phyloP scores from a whole-genome alignment of 1,284 basidiomycete genomes.

The Salmacisia buchloeana region DNA sequence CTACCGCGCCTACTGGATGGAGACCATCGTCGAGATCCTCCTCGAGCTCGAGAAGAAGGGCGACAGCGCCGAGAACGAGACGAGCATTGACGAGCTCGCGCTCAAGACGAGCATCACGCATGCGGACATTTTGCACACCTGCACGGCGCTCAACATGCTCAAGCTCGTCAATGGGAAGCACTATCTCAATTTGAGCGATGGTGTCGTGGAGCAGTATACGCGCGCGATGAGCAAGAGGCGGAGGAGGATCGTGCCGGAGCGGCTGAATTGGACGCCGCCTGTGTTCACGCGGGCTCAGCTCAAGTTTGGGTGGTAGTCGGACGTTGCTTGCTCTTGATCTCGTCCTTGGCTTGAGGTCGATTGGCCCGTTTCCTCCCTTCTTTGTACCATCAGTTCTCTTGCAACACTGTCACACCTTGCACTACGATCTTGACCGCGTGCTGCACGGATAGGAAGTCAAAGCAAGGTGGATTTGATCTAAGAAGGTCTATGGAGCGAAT shows the following conservation, averaged over 20 bases:
- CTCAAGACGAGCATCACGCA: conserved; percentile 95
- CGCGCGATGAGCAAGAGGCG: conserved; percentile 74
- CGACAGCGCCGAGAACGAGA: conserved; percentile 56
- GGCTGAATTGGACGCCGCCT: conserved; percentile 79
- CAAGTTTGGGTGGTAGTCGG: conserved; percentile 47
- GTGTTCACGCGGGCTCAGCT: conserved; percentile 48
- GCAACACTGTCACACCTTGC: too few relatives aligned
- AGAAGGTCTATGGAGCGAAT: too few relatives aligned
- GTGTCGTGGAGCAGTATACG: conserved; percentile 82
- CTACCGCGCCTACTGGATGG: conserved; percentile 96
- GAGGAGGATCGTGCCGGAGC: conserved; percentile 72
- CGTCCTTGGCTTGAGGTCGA: neutral
- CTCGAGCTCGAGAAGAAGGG: conserved; percentile 54
- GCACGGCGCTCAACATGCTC: conserved; percentile 87
- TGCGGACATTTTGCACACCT: conserved; percentile 96
- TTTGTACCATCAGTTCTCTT: neutral
- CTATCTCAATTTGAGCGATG: conserved; percentile 84
- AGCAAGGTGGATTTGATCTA: too few relatives aligned
- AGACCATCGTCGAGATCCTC: conserved; percentile 88
- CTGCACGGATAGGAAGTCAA: too few relatives aligned
- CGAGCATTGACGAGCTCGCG: conserved; percentile 95
- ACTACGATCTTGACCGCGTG: too few relatives aligned
- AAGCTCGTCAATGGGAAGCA: conserved; percentile 95
- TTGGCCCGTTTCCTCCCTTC: neutral
- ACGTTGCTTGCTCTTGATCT: too few relatives aligned